These are phyloP conservation scores for Mycotypha africana DNA, from an alignment of 371 early-diverging fungal genomes.

Conservation along the genomic window DNA sequence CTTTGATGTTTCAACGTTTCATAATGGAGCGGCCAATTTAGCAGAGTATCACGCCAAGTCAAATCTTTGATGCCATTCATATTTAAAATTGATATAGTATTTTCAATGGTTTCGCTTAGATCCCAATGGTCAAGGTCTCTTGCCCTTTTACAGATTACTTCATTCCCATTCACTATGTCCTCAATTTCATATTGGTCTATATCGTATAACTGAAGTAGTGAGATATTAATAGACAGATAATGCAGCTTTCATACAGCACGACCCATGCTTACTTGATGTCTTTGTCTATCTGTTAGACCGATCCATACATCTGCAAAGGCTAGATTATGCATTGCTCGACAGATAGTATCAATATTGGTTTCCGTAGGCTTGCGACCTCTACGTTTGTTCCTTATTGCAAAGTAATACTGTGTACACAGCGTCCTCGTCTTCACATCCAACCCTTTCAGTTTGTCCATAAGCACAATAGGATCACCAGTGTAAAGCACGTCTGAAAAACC, in stretches of 20 bases:
- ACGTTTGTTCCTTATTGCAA: neutral
- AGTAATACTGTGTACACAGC: constrained; percentile 5
- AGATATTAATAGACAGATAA: neutral
- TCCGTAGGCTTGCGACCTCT: no score
- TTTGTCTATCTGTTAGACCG: constrained; percentile 3
- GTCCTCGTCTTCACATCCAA: neutral
- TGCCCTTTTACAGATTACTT: constrained; percentile 5
- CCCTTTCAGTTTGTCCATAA: constrained; percentile 3
- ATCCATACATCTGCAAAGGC: constrained; percentile 17
- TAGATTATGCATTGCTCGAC: constrained; percentile 5
- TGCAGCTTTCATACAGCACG: no score
- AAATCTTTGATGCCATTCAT: neutral
- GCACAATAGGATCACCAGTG: neutral
- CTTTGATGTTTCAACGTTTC: constrained; percentile 1
- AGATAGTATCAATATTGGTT: constrained; percentile 3
- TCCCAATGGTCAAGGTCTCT: constrained; percentile 17
- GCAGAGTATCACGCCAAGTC: constrained; percentile 3
- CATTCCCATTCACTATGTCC: neutral
- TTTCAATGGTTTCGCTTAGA: constrained; percentile 11
- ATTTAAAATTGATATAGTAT: constrained; percentile 7
- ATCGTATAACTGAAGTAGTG: constrained; percentile 12
- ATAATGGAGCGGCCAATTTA: constrained; percentile 9
- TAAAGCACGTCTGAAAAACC: neutral
- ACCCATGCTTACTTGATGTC: constrained; percentile 13
- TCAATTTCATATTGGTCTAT: constrained; percentile 14